Base-by-base conservation (phyloP, 768 basidiomycete species). In the Rhodosporidiobolus sp. region DNA sequence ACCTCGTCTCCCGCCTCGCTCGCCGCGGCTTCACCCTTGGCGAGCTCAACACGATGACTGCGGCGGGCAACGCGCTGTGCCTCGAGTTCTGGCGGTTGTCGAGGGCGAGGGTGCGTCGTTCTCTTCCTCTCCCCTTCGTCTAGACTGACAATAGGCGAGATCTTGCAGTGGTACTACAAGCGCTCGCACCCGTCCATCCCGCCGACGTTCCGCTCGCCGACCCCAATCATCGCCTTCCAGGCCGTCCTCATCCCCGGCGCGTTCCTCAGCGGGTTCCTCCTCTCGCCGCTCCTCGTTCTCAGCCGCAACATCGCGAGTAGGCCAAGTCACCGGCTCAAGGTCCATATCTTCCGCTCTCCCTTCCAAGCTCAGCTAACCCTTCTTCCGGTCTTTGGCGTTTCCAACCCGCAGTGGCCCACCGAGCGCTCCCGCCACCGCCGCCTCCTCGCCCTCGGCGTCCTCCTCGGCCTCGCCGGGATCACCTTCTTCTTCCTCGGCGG, bases 1-100 rank as follows among this genome's bases (percentile, higher is more conserved):
- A 98, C 80, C 84, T 90, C 58, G 90, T 90, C 53, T 85, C 96
- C 53, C 87, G 96, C 32, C 85, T 99, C 55, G 94, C 94, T 8
- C 90, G 96, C 77, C 87, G 90, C n/a, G 91, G 91, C 19, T 94
- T 98, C 82, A 98, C 94, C 0, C 85, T 99, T 2, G 96, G 96
- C 45, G 96, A 99, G 80, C 85, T 98, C 26, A 90, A 89, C 34
- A 82, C 97, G 34, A 91, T 95, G 26, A 90, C 89, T 55, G 91
- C 92, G 75, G 92, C 93, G 53, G 93, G 90, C 10, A 90, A 93
- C 4, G 88, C 88, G 0, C 80, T 98, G 32, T 89, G 88, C 76
- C 88, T 93, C 84, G 95, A 98, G 80, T 85, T 90, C 46, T 83
- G 93, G 72, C 90, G 91, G 76, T 79, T 98, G 61, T 95, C 93